Base-by-base conservation (phyloP, 2,329 filamentous ascomycete species). In the Tolypocladium tropicale region DNA sequence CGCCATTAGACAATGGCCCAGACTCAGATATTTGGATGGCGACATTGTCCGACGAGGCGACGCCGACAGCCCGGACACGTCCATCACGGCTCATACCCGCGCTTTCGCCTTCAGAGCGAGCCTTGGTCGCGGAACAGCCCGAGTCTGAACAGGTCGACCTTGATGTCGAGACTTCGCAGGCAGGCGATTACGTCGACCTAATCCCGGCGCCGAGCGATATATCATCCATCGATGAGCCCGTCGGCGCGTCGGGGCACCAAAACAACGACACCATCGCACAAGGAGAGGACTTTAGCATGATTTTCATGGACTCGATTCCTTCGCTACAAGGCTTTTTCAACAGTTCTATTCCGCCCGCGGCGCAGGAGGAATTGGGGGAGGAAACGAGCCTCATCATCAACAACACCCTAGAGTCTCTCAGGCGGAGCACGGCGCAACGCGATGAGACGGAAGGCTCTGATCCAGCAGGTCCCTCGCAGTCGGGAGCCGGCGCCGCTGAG, bases 271-370 rank as follows among this genome's bases (percentile, higher is more conserved):
- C 73, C 0, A 72, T 78, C 51, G 72, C 73, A 4, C 73, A 78
- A n/a, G 75, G 71, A 18, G 80, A 83, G 58, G 77, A 78, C 41
- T 82, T 83, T 59, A 83, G 79, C 63, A 82, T 82, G 78, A 83
- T 83, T 56, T 78, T 79, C 34, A 74, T 81, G 58, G 74, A 80
- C 50, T 80, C 78, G 2, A 69, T 83, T 21, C 78, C 76, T 2
- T 80, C 78, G 0, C 70, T 82, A 55, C 75, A 76, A 37, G 72
- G 69, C 2, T 72, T 72, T 37, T 68, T 74, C 55, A 65, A 66
- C 46, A 68, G 65, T 56, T 68, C 67, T 21, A 61, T 67, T 11
- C 66, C 69, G 28, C 65, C 68, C 3, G 67, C 69, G 2, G 61
- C 65, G 1, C 65, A 72, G 4, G 70, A 74, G 10, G 77, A 81